phyloP scores from a whole-genome alignment of 257 asterid species.

The Schizonepeta tenuifolia region DNA sequence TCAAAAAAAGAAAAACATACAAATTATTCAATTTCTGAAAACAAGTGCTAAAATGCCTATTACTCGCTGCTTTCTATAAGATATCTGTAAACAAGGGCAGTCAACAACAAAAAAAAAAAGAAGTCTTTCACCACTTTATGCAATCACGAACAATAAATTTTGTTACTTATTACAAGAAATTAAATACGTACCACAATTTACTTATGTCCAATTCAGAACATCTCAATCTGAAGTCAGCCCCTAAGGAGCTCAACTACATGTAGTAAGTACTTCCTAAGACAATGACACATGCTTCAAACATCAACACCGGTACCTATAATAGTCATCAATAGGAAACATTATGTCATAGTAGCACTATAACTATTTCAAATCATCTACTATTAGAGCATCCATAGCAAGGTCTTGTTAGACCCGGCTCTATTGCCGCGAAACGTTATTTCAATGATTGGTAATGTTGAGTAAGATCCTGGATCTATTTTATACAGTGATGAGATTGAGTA shows the following conservation, averaged over 20 bases:
- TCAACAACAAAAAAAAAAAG: not conserved
- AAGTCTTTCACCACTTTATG: conserved; percentile 7
- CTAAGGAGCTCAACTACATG: conserved; percentile 25
- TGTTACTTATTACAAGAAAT: conserved; percentile 12
- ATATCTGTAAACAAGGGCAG: conserved; percentile 20
- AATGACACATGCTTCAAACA: conserved; percentile 18
- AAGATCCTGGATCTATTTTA: too few relatives aligned
- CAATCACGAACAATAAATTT: conserved; percentile 22
- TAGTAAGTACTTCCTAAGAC: conserved; percentile 24
- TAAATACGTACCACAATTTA: not conserved
- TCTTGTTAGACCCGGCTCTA: too few relatives aligned
- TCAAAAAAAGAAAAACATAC: too few relatives aligned
- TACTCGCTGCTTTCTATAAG: conserved; percentile 16
- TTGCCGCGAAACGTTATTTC: too few relatives aligned
- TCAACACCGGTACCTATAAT: conserved; percentile 14
- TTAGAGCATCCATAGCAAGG: too few relatives aligned
- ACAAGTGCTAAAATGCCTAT: conserved; percentile 27
- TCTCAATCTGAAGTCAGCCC: conserved; percentile 32
- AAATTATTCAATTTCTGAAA: not conserved
- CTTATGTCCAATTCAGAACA: conserved; percentile 21
- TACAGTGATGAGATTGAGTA: too few relatives aligned
- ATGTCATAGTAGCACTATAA: not conserved
- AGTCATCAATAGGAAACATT: not conserved
- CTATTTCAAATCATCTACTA: not conserved
- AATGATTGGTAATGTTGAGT: too few relatives aligned